phyloP scores from a whole-genome alignment of 805 yeast genomes.

The Lachancea nothofagi region DNA sequence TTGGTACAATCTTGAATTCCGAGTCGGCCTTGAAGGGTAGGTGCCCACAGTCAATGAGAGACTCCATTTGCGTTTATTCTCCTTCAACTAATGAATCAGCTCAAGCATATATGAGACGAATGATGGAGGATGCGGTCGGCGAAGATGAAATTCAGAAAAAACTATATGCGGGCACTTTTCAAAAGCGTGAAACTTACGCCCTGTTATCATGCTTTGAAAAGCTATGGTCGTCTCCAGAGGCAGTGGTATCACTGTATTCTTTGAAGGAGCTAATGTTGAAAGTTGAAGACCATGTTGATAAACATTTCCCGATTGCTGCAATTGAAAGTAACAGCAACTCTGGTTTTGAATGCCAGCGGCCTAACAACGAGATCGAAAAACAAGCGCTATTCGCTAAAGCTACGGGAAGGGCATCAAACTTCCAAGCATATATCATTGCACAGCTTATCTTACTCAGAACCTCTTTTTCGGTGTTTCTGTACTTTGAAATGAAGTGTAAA shows the following conservation, averaged over 20 bases:
- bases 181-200: conserved; percentile 23
- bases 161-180: conserved; percentile 22
- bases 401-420: conserved; percentile 6
- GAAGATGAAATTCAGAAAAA: conserved; percentile 13
- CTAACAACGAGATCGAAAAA: background rate
- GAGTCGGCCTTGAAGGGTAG: conserved; percentile 32
- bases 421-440: conserved; percentile 26
- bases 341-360: no score
- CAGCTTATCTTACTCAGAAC: conserved; percentile 25
- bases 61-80: conserved; percentile 1
- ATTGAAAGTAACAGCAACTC: no score
- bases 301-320: conserved; percentile 13
- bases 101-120: conserved; percentile 1
- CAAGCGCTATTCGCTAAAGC: conserved; percentile 1
- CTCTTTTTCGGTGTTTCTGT: conserved; percentile 25
- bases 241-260: conserved; percentile 17
- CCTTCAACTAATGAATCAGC: background rate
- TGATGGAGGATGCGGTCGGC: conserved; percentile 2
- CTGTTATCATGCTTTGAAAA: conserved; percentile 25
- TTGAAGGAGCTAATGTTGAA: conserved; percentile 20
- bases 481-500: conserved; percentile 24
- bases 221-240: conserved; percentile 23
- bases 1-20: conserved; percentile 21
- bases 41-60: conserved; percentile 16
- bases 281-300: conserved; percentile 21